Evolutionary conservation across 2,329 filamentous ascomycete genomes (phyloP).

Genomic region (Calycina herbarum): DNA sequence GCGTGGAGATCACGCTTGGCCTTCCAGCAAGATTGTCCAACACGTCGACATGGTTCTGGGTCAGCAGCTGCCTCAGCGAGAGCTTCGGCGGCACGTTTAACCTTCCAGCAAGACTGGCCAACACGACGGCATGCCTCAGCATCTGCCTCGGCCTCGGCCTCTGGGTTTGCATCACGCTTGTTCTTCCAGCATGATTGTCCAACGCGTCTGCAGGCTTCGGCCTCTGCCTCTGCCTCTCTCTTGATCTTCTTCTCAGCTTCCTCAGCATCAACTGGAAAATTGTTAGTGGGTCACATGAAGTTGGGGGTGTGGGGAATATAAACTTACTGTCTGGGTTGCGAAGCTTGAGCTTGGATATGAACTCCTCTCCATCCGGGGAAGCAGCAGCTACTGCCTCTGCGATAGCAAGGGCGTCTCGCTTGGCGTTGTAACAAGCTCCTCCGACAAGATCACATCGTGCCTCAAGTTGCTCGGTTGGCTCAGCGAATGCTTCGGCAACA

Average conservation of each 20-base stretch:
- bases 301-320: not conserved
- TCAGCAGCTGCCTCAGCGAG: conserved; percentile 21
- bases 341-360: not conserved
- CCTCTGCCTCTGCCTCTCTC: conserved; percentile 17
- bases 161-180: conserved; percentile 23
- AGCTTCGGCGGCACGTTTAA: conserved; percentile 8
- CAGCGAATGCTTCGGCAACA: conserved; percentile 25
- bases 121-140: conserved; percentile 12
- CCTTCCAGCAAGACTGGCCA: conserved; percentile 6
- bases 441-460: conserved; percentile 18
- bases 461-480: conserved; percentile 4
- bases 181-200: conserved; percentile 27
- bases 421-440: conserved; percentile 32
- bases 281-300: not conserved
- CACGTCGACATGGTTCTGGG: conserved; percentile 9
- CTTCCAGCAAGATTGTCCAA: not conserved
- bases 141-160: conserved; percentile 13
- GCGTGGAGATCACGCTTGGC: conserved; percentile 9
- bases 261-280: conserved; percentile 17
- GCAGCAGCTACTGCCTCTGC: conserved; percentile 29
- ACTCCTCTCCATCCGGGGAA: not conserved
- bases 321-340: conserved; percentile 5
- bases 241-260: conserved; percentile 33
- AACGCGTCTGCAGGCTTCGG: conserved; percentile 17
- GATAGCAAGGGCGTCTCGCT: conserved; percentile 33